Evolutionary conservation across 306 rosid genomes (phyloP), one percentile per base, ranked within the genome.

Genomic region (Castanea sativa): DNA sequence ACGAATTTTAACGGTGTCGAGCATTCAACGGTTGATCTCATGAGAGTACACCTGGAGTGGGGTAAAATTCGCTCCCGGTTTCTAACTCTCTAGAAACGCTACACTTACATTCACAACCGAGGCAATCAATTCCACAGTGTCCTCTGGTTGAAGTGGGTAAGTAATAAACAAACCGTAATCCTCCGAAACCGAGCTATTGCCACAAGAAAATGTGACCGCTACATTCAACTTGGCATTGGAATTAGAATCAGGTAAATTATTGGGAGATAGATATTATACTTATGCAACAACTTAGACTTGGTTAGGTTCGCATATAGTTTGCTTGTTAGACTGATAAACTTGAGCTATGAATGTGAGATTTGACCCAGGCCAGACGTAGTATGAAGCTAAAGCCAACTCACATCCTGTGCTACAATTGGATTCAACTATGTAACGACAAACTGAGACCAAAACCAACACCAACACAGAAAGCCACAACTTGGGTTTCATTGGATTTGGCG

Each of bases 301-400:
- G 97, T 92, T 76, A 94, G 69, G 58, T 61, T 61, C 16, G 97
- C 72, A 78, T 83, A 92, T 18, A 8, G 8, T 29, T 4, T 4
- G 85, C 41, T 43, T 78, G 75, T 90, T 92, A 57, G 88, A 81
- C 63, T 79, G 25, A 81, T 89, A 73, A 12, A 69, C n/a, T 5
- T 8, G 0, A 1, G 84, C 29, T 25, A 89, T 52, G 6, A 55
- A 27, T 4, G 23, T 0, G 1, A 93, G 23, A 23, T 4, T 0
- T 29, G 85, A 6, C 0, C 2, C 1, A 1, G 9, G 11, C 79
- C 29, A 29, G 1, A 85, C 45, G 43, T 57, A 80, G 79, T 84
- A 89, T 1, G 96, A 94, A 74, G 90, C 98, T 56, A 90, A 64
- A 78, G 98, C 98, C 77, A 83, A 29, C 8, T 30, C 84, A 82